Percentiles rank a stretch among this genome's conserved stretches.
These are phyloP conservation scores for Naganishia cerealis DNA, from an alignment of 1,284 basidiomycete genomes.

Conservation along the genomic window DNA sequence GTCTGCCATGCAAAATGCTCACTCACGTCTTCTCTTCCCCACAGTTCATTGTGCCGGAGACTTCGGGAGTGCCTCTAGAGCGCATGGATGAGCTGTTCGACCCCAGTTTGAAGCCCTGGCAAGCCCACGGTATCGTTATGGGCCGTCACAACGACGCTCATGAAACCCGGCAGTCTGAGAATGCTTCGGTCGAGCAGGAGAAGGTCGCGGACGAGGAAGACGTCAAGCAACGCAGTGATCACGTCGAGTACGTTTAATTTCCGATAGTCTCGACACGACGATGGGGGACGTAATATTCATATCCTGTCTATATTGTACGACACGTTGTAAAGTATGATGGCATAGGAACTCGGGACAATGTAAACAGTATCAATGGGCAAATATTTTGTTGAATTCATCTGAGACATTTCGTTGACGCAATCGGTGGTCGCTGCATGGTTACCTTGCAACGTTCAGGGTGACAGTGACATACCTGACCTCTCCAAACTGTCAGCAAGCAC, in stretches of 20 bases:
- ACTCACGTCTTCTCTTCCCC: neutral
- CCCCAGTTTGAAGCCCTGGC: slow-evolving; percentile 29
- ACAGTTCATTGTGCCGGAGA: slow-evolving; percentile 36
- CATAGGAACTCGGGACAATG: slow-evolving; percentile 14
- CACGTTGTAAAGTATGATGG: slow-evolving; percentile 27
- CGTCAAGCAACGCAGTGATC: slow-evolving; percentile 17
- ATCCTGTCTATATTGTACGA: slow-evolving; percentile 6
- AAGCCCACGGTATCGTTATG: slow-evolving; percentile 33
- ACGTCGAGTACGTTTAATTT: slow-evolving; percentile 27
- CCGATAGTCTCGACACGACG: neutral
- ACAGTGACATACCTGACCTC: too few species aligned
- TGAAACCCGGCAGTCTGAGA: slow-evolving; percentile 13
- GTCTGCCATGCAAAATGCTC: slow-evolving; percentile 21
- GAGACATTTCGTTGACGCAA: neutral
- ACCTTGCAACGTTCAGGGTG: too few species aligned
- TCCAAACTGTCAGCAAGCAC: too few species aligned
- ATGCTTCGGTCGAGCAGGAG: slow-evolving; percentile 11
- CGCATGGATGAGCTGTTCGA: slow-evolving; percentile 39
- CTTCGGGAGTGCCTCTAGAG: slow-evolving; percentile 37
- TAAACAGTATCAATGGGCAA: slow-evolving; percentile 2
- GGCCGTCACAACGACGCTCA: slow-evolving; percentile 46
- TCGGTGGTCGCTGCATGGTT: neutral
- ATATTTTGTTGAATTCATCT: neutral
- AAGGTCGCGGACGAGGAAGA: slow-evolving; percentile 11
- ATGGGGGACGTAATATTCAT: slow-evolving; percentile 12